Percentiles rank a stretch among this genome's conserved stretches.
Conservation (phyloP, 306 rosid genomes). For the Sophora flavescens region DNA sequence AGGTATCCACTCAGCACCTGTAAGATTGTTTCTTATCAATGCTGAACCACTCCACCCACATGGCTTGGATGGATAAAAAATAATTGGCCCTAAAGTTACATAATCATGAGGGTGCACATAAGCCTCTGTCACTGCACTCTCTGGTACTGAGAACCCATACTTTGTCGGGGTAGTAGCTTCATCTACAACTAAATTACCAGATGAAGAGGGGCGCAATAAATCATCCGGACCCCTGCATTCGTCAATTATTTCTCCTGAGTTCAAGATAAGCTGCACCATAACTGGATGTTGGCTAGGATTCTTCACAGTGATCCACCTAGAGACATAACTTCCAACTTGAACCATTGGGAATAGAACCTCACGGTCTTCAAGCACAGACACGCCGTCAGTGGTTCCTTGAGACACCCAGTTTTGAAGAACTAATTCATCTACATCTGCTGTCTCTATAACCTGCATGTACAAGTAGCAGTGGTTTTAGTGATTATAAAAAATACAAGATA, state of each 20-base stretch:
- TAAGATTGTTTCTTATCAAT: slow-evolving; percentile 89
- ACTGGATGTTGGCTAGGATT: slow-evolving; percentile 89
- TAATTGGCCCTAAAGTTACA: slow-evolving; percentile 82
- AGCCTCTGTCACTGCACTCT: slow-evolving; percentile 81
- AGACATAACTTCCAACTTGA: slow-evolving; percentile 79
- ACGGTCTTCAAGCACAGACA: slow-evolving; percentile 79
- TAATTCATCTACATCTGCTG: slow-evolving; percentile 69
- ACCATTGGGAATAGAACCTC: slow-evolving; percentile 77
- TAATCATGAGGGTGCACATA: slow-evolving; percentile 71
- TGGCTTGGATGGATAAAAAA: slow-evolving; percentile 76
- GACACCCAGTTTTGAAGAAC: slow-evolving; percentile 91
- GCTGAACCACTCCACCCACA: slow-evolving; percentile 93
- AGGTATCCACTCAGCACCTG: slow-evolving; percentile 89
- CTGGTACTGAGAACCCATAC: slow-evolving; percentile 86
- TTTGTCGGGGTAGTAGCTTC: slow-evolving; percentile 64
- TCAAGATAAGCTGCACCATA: slow-evolving; percentile 86
- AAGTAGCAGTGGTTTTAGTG: slow-evolving; percentile 42
- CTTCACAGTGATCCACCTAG: slow-evolving; percentile 79
- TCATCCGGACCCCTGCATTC: slow-evolving; percentile 69
- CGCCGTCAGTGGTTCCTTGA: slow-evolving; percentile 60
- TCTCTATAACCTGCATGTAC: slow-evolving; percentile 57
- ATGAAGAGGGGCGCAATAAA: slow-evolving; percentile 69
- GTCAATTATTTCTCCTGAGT: slow-evolving; percentile 77
- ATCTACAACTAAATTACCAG: slow-evolving; percentile 64
- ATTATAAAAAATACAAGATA: not conserved